Evolutionary conservation across 2,329 filamentous ascomycete species (phyloP).

Genomic region (Helotiales sp.): DNA sequence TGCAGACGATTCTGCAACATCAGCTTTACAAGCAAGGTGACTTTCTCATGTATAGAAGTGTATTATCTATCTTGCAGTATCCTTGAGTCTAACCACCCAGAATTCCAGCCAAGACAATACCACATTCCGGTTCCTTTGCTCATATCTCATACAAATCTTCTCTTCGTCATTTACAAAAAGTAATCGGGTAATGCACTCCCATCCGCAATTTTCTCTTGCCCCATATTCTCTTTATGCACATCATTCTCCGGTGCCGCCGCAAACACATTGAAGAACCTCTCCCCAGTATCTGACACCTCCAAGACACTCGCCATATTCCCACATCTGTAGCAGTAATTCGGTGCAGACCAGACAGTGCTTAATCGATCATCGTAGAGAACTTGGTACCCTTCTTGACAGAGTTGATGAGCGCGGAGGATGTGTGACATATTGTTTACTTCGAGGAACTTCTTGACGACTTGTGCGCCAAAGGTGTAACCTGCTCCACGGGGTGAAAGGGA

Average conservation of each 20-base stretch:
- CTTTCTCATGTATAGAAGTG: too few relatives aligned
- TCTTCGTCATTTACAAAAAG: conserved; percentile 55
- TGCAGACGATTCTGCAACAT: background rate
- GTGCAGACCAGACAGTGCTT: conserved; percentile 97
- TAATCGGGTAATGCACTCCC: conserved; percentile 67
- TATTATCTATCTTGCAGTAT: too few relatives aligned
- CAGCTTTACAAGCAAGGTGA: too few relatives aligned
- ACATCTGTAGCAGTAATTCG: conserved; percentile 81
- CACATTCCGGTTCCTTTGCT: background rate
- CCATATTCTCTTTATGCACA: conserved; percentile 79
- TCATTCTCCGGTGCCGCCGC: conserved; percentile 96
- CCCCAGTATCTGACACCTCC: conserved; percentile 90
- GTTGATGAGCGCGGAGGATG: conserved; percentile 94
- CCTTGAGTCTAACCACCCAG: background rate
- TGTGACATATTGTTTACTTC: conserved; percentile 98
- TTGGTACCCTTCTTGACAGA: conserved; percentile 97
- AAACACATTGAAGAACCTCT: conserved; percentile 97
- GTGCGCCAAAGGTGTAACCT: conserved; percentile 95
- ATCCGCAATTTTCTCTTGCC: conserved; percentile 69
- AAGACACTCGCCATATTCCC: conserved; percentile 97
- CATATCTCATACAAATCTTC: conserved; percentile 3
- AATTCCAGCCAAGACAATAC: background rate
- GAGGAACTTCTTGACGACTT: conserved; percentile 97
- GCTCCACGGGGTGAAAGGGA: conserved; percentile 89
- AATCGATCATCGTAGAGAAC: conserved; percentile 92